Evolutionary conservation across 495 filamentous ascomycete genomes (phyloP).

Genomic region (Aspergillus hancockii): DNA sequence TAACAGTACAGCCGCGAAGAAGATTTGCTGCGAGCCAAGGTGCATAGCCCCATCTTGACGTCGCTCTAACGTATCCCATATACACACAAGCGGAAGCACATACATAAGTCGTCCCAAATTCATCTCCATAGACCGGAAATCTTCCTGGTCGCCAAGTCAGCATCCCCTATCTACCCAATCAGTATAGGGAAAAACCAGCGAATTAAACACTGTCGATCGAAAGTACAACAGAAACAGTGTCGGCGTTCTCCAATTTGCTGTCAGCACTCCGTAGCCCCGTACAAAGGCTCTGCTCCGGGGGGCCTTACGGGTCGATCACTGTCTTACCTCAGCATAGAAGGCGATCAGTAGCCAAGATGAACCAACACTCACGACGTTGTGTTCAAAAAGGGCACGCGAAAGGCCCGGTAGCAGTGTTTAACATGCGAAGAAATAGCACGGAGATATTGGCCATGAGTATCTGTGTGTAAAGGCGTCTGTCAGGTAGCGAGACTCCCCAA

Average conservation of each 20-base stretch:
- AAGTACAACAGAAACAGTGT: not conserved
- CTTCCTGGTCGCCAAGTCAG: too few relatives aligned
- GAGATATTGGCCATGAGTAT: not conserved
- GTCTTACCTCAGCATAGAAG: not conserved
- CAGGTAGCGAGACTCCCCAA: not conserved
- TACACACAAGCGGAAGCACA: not conserved
- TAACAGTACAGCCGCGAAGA: not conserved
- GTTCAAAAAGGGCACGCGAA: not conserved
- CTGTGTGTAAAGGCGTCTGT: not conserved
- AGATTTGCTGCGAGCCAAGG: not conserved
- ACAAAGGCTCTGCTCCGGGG: not conserved
- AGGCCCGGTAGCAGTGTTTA: not conserved
- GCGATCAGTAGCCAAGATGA: not conserved
- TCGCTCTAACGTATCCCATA: not conserved
- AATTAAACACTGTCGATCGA: not conserved
- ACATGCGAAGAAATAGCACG: not conserved
- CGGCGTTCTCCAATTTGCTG: not conserved
- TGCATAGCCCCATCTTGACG: not conserved
- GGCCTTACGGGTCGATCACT: not conserved
- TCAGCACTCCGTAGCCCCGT: not conserved
- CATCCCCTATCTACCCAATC: too few relatives aligned
- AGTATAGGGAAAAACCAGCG: too few relatives aligned
- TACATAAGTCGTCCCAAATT: not conserved
- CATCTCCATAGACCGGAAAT: too few relatives aligned
- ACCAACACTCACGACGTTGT: not conserved